Evolutionary conservation across 352 stramenopile species (phyloP), one percentile per base, ranked within the genome.

Genomic region (Pythium brachiatum): DNA sequence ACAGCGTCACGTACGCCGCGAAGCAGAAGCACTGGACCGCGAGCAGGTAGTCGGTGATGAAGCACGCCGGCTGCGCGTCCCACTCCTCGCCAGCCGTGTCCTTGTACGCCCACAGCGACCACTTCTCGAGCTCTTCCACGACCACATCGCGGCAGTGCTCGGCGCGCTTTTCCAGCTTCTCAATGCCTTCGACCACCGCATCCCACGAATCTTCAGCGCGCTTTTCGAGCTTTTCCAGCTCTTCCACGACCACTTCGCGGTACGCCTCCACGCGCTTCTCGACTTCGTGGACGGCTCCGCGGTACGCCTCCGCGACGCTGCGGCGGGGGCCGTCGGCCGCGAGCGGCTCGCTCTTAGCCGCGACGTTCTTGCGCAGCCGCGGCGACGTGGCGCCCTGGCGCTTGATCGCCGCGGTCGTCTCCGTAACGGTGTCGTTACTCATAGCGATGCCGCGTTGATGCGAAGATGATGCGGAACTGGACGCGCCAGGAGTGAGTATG

Each of bases 1-100:
- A 90, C n/a, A 92, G 72, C n/a, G 73, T 73, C 43, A 92, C 76
- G 70, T 95, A 95, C 18, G 82, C 69, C 51, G 83, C 75, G 69
- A 89, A 92, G 50, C 78, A 75, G 58, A 95, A 95, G 72, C 82
- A 93, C 72, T 95, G 86, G 18, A 92, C 52, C 11, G 83, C 86
- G 55, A 95, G 73, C 32, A 94, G 48, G 68, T 95, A 95, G 73
- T 95, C 86, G 2, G 86, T 95, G 69, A 95, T 92, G 63, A 93
- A 92, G 70, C 84, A 93, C 55, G 86, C 86, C 6, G 86, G 86
- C 66, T 95, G 86, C 50, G 83, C 86, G 57, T 94, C 83, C 86
- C 86, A 95, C 55, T 90, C 79, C 64, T 95, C 86, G 27, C 86
- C 86, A 27, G 74, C 77, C n/a, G 70, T 66, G 57, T 89, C 83